A percentile compares a stretch with the other conserved stretches of the same genome.
These are phyloP conservation scores for Tuctoria greenei DNA, from an alignment of 176 grass and related monocot genomes.

Conservation along the genomic window DNA sequence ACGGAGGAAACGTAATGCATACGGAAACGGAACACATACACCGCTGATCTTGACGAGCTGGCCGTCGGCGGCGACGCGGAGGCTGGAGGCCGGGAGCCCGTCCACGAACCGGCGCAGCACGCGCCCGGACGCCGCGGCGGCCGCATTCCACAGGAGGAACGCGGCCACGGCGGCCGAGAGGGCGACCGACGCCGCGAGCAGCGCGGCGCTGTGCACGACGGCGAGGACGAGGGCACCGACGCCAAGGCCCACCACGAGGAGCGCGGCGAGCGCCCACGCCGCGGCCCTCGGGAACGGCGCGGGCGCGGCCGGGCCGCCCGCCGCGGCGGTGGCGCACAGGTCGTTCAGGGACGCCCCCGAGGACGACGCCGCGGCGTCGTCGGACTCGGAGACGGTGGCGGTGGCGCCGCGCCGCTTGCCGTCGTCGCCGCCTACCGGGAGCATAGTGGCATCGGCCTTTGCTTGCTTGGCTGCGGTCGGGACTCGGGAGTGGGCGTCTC, in stretches of 20 bases:
- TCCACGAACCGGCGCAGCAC: conserved; percentile 61
- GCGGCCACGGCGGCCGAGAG: conserved; percentile 48
- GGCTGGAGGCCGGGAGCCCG: conserved; percentile 55
- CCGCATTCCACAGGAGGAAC: conserved; percentile 82
- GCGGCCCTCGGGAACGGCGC: conserved; percentile 51
- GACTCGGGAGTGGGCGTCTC: not conserved
- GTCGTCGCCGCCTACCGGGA: conserved; percentile 24
- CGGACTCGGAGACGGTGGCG: conserved; percentile 10
- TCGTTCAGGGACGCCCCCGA: conserved; percentile 53
- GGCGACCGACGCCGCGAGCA: conserved; percentile 55
- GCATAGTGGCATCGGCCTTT: conserved; percentile 32
- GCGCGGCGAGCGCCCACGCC: conserved; percentile 51
- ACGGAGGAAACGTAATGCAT: not conserved
- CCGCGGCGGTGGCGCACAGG: conserved; percentile 46
- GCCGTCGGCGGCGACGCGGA: conserved; percentile 65
- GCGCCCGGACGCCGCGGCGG: conserved; percentile 49
- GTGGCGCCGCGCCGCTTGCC: conserved; percentile 23
- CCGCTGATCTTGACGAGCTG: conserved; percentile 94
- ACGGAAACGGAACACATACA: conserved; percentile 30
- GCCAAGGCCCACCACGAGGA: conserved; percentile 68
- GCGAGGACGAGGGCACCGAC: conserved; percentile 74
- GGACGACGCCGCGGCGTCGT: not conserved
- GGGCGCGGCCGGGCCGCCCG: not conserved
- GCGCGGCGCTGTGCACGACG: conserved; percentile 63
- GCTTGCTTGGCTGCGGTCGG: not conserved